Base-by-base conservation (phyloP, 345 rosid species). In the Corchorus olitorius region DNA sequence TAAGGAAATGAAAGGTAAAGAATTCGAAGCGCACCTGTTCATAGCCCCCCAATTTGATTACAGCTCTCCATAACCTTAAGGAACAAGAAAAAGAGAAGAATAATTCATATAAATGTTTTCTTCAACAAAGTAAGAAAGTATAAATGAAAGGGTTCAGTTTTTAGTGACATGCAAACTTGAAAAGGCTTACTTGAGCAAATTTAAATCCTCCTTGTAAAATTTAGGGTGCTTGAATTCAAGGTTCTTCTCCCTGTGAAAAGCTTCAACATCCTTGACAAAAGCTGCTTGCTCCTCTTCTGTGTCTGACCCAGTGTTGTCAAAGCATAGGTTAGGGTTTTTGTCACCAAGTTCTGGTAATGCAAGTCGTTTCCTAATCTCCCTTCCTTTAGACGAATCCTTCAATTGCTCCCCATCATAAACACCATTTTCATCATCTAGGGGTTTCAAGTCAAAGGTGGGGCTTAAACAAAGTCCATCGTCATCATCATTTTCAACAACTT, bases 1-100 rank as follows among this genome's bases (percentile, higher is more conserved):
- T 33, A 15, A 55, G 8, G 11, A 53, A 53, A 53, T 4, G 19
- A 27, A 54, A 71, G 15, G 13, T 53, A 33, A 62, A 45, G 13
- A 63, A 15, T 43, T 49, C n/a, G 66, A 46, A 49, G 55, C 82
- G 27, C 78, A 90, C 94, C 90, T 84, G 89, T 59, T 90, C 91
- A 81, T 90, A 90, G 77, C 92, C 94, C 52, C 94, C 92, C 45
- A 88, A 78, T 76, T 80, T 88, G 75, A 87, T 89, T 74, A 90
- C 94, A 54, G 89, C 86, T 75, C 89, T 86, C 87, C 89, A 90
- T 55, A 90, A 83, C 84, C 94, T 90, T 52, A 66, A 76, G 4
- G 19, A 63, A 48, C 50, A 48, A 2, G 37, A 79, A 41, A 48
- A 39, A 14, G 19, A 0, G 27, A 34, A 35, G 46, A 62, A 27